A percentile compares a stretch with the other conserved stretches of the same genome.
These are phyloP conservation scores for Amanita fuliginea DNA, from an alignment of 768 basidiomycete genomes.

Conservation along the genomic window DNA sequence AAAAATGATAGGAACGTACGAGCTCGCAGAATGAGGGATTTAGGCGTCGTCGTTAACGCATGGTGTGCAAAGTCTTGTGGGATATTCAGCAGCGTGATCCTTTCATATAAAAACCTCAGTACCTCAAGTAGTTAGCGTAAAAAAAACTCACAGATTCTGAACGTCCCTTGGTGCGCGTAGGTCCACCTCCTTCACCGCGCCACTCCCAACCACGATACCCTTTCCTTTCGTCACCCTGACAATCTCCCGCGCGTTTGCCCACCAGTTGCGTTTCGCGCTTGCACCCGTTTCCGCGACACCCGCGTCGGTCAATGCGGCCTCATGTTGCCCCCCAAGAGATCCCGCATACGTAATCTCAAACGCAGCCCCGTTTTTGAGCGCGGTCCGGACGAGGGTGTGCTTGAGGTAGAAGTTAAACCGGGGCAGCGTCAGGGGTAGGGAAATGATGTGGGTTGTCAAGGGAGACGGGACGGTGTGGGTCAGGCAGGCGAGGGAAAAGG, in stretches of 20 bases:
- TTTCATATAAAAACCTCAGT: neutral
- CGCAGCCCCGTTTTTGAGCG: slow-evolving; percentile 70
- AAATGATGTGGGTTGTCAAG: slow-evolving; percentile 71
- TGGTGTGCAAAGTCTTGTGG: slow-evolving; percentile 60
- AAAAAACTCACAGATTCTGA: slow-evolving; percentile 53
- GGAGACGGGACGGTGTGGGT: slow-evolving; percentile 69
- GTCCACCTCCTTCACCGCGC: slow-evolving; percentile 48
- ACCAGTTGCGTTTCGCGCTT: slow-evolving; percentile 68
- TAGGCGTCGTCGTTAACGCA: slow-evolving; percentile 46
- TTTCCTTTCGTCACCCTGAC: slow-evolving; percentile 74
- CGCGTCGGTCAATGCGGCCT: slow-evolving; percentile 29
- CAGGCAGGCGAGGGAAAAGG: slow-evolving; percentile 73
- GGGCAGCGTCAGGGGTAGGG: slow-evolving; percentile 66
- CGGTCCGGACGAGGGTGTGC: slow-evolving; percentile 73
- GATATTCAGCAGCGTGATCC: slow-evolving; percentile 56
- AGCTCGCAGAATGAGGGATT: slow-evolving; percentile 61
- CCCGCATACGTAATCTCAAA: slow-evolving; percentile 78
- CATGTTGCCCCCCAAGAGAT: slow-evolving; percentile 54
- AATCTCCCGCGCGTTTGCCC: slow-evolving; percentile 70
- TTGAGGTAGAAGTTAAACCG: slow-evolving; percentile 75
- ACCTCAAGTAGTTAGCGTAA: neutral
- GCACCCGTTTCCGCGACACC: slow-evolving; percentile 42
- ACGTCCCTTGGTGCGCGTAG: slow-evolving; percentile 64
- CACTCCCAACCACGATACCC: slow-evolving; percentile 62
- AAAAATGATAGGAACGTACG: slow-evolving; percentile 34